These are phyloP conservation scores for Anethum foeniculum DNA, from an alignment of 140 eudicot species.

Conservation along the genomic window DNA sequence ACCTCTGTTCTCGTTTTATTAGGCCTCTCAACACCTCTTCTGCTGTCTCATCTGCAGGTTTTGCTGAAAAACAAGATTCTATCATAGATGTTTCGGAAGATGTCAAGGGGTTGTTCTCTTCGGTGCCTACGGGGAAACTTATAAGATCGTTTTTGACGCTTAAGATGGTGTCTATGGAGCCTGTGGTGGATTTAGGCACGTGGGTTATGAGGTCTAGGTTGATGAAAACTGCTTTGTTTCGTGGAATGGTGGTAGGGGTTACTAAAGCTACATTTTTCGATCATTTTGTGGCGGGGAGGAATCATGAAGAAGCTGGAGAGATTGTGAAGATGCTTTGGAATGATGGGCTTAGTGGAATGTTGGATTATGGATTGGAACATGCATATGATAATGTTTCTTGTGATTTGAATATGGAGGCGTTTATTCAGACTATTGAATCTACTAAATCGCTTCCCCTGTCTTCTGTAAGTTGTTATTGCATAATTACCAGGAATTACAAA, in stretches of 20 bases:
- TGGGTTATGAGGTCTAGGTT: conserved; percentile 70
- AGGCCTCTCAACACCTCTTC: conserved; percentile 32
- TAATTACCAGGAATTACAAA: background rate
- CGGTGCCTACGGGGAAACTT: conserved; percentile 48
- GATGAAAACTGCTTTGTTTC: conserved; percentile 34
- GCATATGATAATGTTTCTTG: conserved; percentile 66
- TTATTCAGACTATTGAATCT: conserved; percentile 50
- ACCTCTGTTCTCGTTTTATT: conserved; percentile 19
- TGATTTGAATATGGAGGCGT: conserved; percentile 43
- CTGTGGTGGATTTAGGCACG: conserved; percentile 67
- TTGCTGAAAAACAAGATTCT: conserved; percentile 23
- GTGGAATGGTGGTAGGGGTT: conserved; percentile 30
- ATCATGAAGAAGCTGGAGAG: conserved; percentile 43
- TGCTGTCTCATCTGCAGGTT: conserved; percentile 19
- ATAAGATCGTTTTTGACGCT: conserved; percentile 45
- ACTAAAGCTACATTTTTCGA: conserved; percentile 51
- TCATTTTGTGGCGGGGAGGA: conserved; percentile 78
- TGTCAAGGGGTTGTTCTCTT: conserved; percentile 42
- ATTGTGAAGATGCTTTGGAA: conserved; percentile 48
- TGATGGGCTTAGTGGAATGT: conserved; percentile 68
- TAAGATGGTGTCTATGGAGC: conserved; percentile 47
- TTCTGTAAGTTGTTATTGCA: conserved; percentile 33
- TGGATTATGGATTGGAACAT: conserved; percentile 85
- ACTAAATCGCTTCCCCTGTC: conserved; percentile 39
- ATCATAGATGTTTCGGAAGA: conserved; percentile 40